Percentiles rank a stretch among this genome's conserved stretches.
Conservation (phyloP, 2,329 filamentous ascomycete genomes). For the Monosporascus sp. region DNA sequence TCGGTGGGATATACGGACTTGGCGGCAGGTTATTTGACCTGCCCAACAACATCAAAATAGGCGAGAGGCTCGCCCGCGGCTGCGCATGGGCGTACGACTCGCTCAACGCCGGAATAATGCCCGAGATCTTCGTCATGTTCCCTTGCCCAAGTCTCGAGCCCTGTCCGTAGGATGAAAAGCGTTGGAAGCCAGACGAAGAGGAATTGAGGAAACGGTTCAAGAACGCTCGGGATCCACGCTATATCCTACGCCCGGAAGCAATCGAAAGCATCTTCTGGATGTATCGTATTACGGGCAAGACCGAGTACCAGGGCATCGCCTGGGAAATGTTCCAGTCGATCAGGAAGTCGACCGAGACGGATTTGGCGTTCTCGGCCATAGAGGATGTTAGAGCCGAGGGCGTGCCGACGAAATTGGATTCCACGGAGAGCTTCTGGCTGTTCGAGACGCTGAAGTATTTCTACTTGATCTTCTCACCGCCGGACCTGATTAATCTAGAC, state of each 20-base stretch:
- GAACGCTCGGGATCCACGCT: slow-evolving; percentile 41
- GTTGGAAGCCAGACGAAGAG: slow-evolving; percentile 7
- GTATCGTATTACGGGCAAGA: slow-evolving; percentile 40
- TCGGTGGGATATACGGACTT: slow-evolving; percentile 1
- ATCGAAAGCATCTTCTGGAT: slow-evolving; percentile 44
- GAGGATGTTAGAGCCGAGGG: slow-evolving; percentile 40
- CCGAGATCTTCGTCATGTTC: slow-evolving; percentile 42
- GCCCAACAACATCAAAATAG: slow-evolving; percentile 36
- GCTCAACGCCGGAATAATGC: slow-evolving; percentile 50
- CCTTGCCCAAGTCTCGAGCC: slow-evolving; percentile 28
- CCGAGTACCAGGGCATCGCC: slow-evolving; percentile 39
- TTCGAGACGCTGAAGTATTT: slow-evolving; percentile 1
- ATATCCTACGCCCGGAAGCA: slow-evolving; percentile 40
- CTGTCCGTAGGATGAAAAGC: slow-evolving; percentile 33
- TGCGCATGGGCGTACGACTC: slow-evolving; percentile 49
- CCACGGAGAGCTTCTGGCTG: slow-evolving; percentile 2
- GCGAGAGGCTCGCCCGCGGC: slow-evolving; percentile 38
- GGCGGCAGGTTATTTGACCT: slow-evolving; percentile 34
- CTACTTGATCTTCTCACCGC: not conserved
- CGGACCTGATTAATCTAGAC: not conserved
- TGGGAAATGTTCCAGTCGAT: slow-evolving; percentile 44
- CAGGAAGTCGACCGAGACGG: slow-evolving; percentile 33
- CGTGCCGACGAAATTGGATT: slow-evolving; percentile 30
- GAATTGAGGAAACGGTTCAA: slow-evolving; percentile 52
- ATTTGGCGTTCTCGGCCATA: slow-evolving; percentile 38